Evolutionary conservation across 805 yeast genomes (phyloP).

Genomic region (Ogataea philodendri): DNA sequence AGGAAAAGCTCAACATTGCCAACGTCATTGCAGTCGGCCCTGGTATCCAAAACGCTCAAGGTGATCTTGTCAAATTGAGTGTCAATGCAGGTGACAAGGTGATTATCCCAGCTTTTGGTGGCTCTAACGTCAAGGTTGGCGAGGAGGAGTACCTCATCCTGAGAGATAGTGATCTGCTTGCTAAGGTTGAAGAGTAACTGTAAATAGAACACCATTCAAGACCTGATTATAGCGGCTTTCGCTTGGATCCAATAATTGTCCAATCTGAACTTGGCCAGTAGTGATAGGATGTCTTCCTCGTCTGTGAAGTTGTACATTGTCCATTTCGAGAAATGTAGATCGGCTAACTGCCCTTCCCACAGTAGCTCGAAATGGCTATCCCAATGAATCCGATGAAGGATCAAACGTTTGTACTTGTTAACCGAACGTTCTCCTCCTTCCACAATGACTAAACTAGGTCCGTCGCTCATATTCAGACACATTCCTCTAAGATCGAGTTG

Average conservation of each 20-base stretch:
- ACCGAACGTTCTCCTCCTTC: conserved; percentile 71
- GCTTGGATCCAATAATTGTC: conserved; percentile 60
- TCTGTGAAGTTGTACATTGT: conserved; percentile 52
- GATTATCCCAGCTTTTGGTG: conserved; percentile 92
- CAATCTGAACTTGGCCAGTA: conserved; percentile 49
- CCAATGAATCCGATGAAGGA: conserved; percentile 71
- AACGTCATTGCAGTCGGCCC: conserved; percentile 95
- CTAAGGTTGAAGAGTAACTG: conserved; percentile 69
- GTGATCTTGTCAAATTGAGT: conserved; percentile 66
- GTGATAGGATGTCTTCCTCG: conserved; percentile 49
- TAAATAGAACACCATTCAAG: conserved; percentile 2
- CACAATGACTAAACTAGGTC: conserved; percentile 59
- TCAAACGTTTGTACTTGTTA: conserved; percentile 58
- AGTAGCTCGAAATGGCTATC: conserved; percentile 41
- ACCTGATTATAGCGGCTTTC: conserved; percentile 1
- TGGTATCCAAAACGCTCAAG: conserved; percentile 64
- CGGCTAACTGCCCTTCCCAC: conserved; percentile 70
- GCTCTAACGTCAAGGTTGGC: conserved; percentile 82
- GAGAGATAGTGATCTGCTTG: conserved; percentile 93
- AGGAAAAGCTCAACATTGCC: conserved; percentile 89
- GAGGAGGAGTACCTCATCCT: conserved; percentile 56
- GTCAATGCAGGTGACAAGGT: conserved; percentile 92
- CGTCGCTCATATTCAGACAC: conserved; percentile 43
- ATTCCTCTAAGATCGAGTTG: conserved; percentile 68
- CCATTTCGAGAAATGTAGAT: conserved; percentile 64